These are phyloP conservation scores for Ammopiptanthus mongolicus DNA, from an alignment of 306 rosid species.

Conservation along the genomic window DNA sequence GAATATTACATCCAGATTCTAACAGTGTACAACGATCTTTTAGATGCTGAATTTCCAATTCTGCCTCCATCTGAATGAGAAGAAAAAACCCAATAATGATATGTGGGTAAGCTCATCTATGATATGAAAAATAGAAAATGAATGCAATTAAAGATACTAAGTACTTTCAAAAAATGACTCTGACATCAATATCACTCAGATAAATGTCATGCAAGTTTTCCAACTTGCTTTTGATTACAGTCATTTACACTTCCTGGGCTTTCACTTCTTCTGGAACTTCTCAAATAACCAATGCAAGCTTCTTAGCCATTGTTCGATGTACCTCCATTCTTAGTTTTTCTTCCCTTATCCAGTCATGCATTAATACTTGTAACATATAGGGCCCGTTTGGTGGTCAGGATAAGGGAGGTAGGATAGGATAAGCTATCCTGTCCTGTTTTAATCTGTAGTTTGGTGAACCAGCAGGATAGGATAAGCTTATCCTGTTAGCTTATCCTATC, in stretches of 20 bases:
- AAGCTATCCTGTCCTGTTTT: too few relatives aligned
- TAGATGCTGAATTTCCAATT: slow-evolving; percentile 53
- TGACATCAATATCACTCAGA: neutral
- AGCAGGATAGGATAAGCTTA: too few relatives aligned
- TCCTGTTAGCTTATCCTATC: too few relatives aligned
- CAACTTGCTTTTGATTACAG: neutral
- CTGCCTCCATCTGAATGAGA: slow-evolving; percentile 49
- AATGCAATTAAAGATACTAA: neutral
- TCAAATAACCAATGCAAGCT: slow-evolving; percentile 14
- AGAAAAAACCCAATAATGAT: slow-evolving; percentile 15
- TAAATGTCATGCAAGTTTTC: neutral
- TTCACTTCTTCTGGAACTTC: slow-evolving; percentile 1
- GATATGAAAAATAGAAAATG: neutral
- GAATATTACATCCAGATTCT: slow-evolving; percentile 38
- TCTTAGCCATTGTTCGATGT: neutral
- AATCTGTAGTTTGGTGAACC: too few relatives aligned
- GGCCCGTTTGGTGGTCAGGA: too few relatives aligned
- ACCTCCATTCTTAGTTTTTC: neutral
- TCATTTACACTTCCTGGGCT: slow-evolving; percentile 2
- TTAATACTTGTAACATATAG: neutral
- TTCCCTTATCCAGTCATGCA: neutral
- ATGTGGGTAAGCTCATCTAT: neutral
- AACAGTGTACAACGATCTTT: slow-evolving; percentile 30
- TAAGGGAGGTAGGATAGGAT: too few relatives aligned
- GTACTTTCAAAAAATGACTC: slow-evolving; percentile 1